These are phyloP conservation scores for Lasiosphaeris hirsuta DNA, from an alignment of 495 filamentous ascomycete species.

Conservation along the genomic window DNA sequence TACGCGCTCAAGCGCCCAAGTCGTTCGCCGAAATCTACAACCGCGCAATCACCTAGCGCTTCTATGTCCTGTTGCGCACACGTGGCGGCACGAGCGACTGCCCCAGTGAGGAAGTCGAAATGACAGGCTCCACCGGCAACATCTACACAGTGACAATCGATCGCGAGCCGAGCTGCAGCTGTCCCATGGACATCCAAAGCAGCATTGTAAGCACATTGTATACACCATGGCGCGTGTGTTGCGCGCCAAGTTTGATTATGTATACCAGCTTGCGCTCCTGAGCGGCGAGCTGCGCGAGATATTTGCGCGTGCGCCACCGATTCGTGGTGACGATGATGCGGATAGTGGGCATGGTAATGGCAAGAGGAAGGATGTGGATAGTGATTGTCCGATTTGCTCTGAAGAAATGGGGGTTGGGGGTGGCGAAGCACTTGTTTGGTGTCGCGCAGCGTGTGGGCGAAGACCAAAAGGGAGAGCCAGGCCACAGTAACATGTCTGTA, in stretches of 20 bases:
- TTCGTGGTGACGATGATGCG: conserved; percentile 14
- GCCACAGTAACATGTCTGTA: conserved; percentile 60
- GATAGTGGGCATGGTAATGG: conserved; percentile 22
- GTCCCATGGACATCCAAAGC: conserved; percentile 58
- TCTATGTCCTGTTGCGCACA: conserved; percentile 40
- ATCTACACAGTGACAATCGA: conserved; percentile 58
- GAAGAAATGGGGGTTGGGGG: conserved; percentile 55
- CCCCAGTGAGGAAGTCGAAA: conserved; percentile 53
- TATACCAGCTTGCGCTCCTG: conserved; percentile 74
- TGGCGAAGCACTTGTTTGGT: conserved; percentile 63
- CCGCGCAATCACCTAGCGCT: conserved; percentile 41
- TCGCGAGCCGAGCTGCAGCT: conserved; percentile 61
- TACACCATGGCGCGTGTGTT: conserved; percentile 63
- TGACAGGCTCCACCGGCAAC: conserved; percentile 74
- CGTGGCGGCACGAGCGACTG: conserved; percentile 23
- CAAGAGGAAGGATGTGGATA: conserved; percentile 54
- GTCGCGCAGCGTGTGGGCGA: conserved; percentile 67
- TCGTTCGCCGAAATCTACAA: conserved; percentile 36
- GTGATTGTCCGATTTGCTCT: conserved; percentile 80
- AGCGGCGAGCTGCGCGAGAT: conserved; percentile 61
- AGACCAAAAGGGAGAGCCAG: conserved; percentile 41
- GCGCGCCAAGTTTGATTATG: conserved; percentile 57
- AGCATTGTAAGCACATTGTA: conserved; percentile 65
- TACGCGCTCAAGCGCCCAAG: conserved; percentile 32
- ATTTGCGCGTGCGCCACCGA: conserved; percentile 51